phyloP scores from a whole-genome alignment of 164 flowering plant species.

The Vitis cinerea region DNA sequence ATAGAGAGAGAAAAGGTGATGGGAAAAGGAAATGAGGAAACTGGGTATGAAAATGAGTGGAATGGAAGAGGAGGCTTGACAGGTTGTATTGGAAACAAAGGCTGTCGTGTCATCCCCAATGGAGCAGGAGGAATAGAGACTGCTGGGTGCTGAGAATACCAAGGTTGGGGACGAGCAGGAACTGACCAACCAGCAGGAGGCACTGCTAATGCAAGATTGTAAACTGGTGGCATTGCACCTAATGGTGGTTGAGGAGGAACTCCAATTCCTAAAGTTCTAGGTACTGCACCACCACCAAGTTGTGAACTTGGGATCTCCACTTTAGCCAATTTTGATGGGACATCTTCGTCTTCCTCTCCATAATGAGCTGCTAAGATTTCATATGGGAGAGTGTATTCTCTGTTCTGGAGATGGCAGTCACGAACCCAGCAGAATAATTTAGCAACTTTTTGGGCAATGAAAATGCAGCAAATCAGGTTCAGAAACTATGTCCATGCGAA shows the following conservation, averaged over 20 bases:
- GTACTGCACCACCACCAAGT: conserved; percentile 47
- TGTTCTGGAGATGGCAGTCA: too few species aligned
- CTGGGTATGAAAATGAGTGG: conserved; percentile 30
- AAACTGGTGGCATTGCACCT: conserved; percentile 50
- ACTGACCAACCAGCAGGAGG: conserved; percentile 75
- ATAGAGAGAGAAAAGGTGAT: too few species aligned
- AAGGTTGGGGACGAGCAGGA: conserved; percentile 82
- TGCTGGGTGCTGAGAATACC: conserved; percentile 64
- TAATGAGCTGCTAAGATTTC: conserved; percentile 87
- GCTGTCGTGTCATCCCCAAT: conserved; percentile 55
- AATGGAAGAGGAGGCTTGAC: conserved; percentile 41
- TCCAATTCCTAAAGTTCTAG: conserved; percentile 56
- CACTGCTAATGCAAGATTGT: conserved; percentile 54
- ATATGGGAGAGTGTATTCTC: conserved; percentile 41
- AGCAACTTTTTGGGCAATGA: too few species aligned
- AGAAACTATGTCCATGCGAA: too few species aligned
- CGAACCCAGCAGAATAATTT: too few species aligned
- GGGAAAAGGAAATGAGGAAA: too few species aligned
- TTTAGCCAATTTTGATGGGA: conserved; percentile 64
- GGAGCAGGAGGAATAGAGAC: conserved; percentile 51
- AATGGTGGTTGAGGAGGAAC: conserved; percentile 64
- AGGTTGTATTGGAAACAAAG: conserved; percentile 83
- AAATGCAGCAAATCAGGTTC: too few species aligned
- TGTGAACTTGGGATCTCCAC: conserved; percentile 57
- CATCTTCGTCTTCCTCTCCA: conserved; percentile 92